Percentiles rank a stretch among this genome's conserved stretches.
Evolutionary conservation across 345 rosid genomes (phyloP).

Genomic region (Ceriops decandra): DNA sequence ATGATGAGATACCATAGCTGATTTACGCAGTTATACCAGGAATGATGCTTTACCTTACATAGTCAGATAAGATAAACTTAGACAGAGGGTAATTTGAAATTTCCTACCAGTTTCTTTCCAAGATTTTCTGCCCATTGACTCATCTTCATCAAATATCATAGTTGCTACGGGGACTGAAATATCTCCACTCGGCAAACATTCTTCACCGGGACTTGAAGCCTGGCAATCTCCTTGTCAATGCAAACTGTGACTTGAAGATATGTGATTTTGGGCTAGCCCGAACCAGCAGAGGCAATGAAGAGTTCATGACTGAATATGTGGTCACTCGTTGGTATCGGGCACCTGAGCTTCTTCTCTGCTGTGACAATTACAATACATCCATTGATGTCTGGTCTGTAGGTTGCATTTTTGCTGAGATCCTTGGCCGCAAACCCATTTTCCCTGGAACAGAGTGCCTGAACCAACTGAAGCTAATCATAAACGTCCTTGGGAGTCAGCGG

Average conservation of each 20-base stretch:
- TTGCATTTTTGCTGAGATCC: conserved; percentile 38
- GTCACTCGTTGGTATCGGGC: conserved; percentile 43
- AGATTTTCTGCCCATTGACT: not conserved
- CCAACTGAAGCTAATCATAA: conserved; percentile 31
- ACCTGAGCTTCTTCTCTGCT: conserved; percentile 35
- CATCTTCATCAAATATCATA: conserved; percentile 15
- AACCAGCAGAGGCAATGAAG: conserved; percentile 53
- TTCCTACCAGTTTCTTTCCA: not conserved
- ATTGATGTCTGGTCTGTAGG: conserved; percentile 42
- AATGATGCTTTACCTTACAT: not conserved
- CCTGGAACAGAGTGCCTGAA: conserved; percentile 35
- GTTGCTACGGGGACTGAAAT: conserved; percentile 81
- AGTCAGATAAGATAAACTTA: too few species aligned
- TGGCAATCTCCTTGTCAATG: conserved; percentile 78
- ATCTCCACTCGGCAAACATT: conserved; percentile 80
- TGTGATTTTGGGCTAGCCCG: conserved; percentile 85
- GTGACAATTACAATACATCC: conserved; percentile 29
- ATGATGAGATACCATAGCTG: too few species aligned
- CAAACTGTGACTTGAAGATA: conserved; percentile 77
- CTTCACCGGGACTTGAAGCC: conserved; percentile 92
- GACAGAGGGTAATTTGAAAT: not conserved
- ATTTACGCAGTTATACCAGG: not conserved
- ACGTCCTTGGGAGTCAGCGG: conserved; percentile 28
- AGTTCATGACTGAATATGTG: conserved; percentile 35
- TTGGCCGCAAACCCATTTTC: conserved; percentile 33